These are phyloP conservation scores for Termitomyces sp. DNA, from an alignment of 768 basidiomycete species.

Conservation along the genomic window DNA sequence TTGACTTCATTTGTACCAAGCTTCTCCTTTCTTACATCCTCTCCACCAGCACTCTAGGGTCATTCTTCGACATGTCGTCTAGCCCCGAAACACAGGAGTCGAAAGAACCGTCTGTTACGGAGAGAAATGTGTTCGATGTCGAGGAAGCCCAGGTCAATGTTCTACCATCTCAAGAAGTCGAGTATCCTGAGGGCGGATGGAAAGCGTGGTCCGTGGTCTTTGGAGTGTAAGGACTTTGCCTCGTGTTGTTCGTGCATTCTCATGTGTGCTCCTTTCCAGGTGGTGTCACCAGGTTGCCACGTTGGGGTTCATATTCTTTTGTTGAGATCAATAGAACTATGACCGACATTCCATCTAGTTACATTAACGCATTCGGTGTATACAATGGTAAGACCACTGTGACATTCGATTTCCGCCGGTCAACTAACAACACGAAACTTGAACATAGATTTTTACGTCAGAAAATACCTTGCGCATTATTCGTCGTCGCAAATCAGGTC, in stretches of 20 bases:
- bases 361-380: slow-evolving; percentile 23
- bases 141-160: background rate
- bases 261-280: slow-evolving; percentile 4
- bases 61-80: background rate
- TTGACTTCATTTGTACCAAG: background rate
- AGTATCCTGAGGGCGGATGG: slow-evolving; percentile 24
- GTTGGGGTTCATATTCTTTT: slow-evolving; percentile 20
- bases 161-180: slow-evolving; percentile 2
- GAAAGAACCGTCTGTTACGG: background rate
- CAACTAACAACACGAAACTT: background rate
- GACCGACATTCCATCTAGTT: slow-evolving; percentile 13
- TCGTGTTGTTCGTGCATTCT: background rate
- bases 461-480: slow-evolving; percentile 23
- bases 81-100: background rate
- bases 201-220: slow-evolving; percentile 25
- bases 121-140: slow-evolving; percentile 3
- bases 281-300: slow-evolving; percentile 26
- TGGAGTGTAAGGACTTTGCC: slow-evolving; percentile 22
- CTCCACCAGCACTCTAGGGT: background rate
- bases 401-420: background rate
- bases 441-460: slow-evolving; percentile 25
- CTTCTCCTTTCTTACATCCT: background rate
- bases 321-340: background rate
- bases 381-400: slow-evolving; percentile 18
- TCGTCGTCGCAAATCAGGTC: slow-evolving; percentile 27